Base-by-base conservation (phyloP, 345 rosid species). In the Atalantia buxifolia region DNA sequence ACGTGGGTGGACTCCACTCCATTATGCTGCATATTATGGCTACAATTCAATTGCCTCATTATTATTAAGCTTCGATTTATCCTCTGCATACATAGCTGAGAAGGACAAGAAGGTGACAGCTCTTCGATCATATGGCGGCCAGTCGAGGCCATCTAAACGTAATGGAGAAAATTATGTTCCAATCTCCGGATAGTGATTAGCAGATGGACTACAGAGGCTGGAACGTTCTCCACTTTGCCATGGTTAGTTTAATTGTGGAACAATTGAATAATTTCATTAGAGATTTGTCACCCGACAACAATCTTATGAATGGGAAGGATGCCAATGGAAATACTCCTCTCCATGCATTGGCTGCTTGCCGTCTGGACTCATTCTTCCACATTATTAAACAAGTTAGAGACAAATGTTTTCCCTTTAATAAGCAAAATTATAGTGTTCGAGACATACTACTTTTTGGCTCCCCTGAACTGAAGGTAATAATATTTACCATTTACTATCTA, bases 101-200 rank as follows among this genome's bases (percentile, higher is more conserved):
- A 45, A 45, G 18, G 18, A 45, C 4, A 45, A 45, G 48, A 45
- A 63, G 45, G 61, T 74, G 77, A 63, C 70, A 19, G 61, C 55
- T 36, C 77, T 74, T 61, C n/a, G n/a, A n/a, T n/a, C 77, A 61
- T 74, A 7, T 74, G 14, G 77, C 68, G 19, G 68, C 70, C 7
- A 0, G 28, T 9, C 59, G 5, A 28, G 69, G 77, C 45, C 13
- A 40, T 10, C 13, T 40, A 40, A 40, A 40, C 13, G 13, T 40
- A 40, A 40, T 9, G 45, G 50, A 45, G 30, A 31, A 31, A 7
- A 72, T 72, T 12, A 1, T 56, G 22, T 35, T 31, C 14, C 4
- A 19, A 5, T 35, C 66, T 72, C 53, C 66, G 1, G 66, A 56
- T 24, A 31, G 30, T 71, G 16, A 22, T 55, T 40, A 71, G 13